Percentiles rank a stretch among this genome's conserved stretches.
Evolutionary conservation across 1,284 basidiomycete species (phyloP).

Genomic region (Cronartium ribicola): DNA sequence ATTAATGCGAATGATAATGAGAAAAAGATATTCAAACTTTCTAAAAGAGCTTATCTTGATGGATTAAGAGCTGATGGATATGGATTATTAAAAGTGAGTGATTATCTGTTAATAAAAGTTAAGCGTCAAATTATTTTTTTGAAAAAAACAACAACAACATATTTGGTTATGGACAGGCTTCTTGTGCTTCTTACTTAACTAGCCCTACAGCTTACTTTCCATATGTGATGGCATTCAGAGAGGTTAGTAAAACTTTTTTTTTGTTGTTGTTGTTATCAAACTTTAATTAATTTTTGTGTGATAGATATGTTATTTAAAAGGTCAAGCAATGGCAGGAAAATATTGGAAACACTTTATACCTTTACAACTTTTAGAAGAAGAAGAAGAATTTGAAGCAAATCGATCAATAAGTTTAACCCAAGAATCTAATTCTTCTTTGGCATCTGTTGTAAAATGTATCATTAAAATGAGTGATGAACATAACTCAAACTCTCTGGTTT

Average conservation of each 20-base stretch:
- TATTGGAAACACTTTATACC: neutral
- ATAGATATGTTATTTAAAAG: neutral
- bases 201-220: neutral
- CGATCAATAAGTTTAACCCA: too few species aligned
- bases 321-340: neutral
- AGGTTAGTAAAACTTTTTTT: neutral
- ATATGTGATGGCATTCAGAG: neutral
- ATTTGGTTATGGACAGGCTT: neutral
- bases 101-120: neutral
- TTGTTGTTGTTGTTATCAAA: neutral
- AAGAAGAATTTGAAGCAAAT: neutral
- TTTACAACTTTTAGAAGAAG: neutral
- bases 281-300: neutral
- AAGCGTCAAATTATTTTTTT: neutral
- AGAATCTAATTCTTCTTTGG: too few species aligned
- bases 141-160: neutral
- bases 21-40: neutral
- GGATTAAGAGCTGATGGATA: conserved; percentile 2
- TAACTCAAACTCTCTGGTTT: too few species aligned
- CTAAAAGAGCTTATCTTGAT: neutral
- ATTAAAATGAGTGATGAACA: too few species aligned
- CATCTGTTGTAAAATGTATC: too few species aligned
- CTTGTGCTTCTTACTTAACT: neutral
- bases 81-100: neutral
- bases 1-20: neutral